Evolutionary conservation across 345 rosid species (phyloP).

Genomic region (Bruguiera parviflora): DNA sequence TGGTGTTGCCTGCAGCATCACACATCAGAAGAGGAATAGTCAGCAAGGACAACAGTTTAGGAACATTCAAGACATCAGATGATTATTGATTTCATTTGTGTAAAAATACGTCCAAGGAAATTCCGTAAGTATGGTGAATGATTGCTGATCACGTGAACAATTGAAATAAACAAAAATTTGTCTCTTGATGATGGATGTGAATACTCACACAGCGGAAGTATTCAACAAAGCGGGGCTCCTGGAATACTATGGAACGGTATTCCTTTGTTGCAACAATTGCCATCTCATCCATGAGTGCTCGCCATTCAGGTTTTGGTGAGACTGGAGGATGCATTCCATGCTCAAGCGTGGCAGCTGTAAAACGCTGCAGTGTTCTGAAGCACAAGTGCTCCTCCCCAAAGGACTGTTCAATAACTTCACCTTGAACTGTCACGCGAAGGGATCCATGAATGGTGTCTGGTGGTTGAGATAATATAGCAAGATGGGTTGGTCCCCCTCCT

Average conservation of each 20-base stretch:
- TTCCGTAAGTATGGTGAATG: no score
- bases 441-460: constrained; percentile 96
- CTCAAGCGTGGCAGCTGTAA: constrained; percentile 97
- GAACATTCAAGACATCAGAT: not conserved
- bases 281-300: constrained; percentile 84
- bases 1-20: constrained; percentile 71
- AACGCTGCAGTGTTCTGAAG: constrained; percentile 95
- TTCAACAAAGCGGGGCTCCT: constrained; percentile 93
- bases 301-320: constrained; percentile 96
- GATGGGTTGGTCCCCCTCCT: constrained; percentile 99
- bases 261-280: constrained; percentile 89
- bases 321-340: constrained; percentile 97
- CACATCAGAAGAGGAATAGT: not conserved
- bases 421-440: constrained; percentile 87
- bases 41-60: not conserved
- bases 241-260: constrained; percentile 82
- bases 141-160: not conserved
- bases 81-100: not conserved
- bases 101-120: no score
- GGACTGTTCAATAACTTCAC: constrained; percentile 94
- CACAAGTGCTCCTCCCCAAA: constrained; percentile 96
- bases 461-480: constrained; percentile 97
- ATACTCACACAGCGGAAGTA: constrained; percentile 87
- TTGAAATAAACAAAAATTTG: not conserved
- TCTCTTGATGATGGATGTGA: not conserved